phyloP scores from a whole-genome alignment of 2,329 filamentous ascomycete genomes.

The Bimuria novae-zelandiae region DNA sequence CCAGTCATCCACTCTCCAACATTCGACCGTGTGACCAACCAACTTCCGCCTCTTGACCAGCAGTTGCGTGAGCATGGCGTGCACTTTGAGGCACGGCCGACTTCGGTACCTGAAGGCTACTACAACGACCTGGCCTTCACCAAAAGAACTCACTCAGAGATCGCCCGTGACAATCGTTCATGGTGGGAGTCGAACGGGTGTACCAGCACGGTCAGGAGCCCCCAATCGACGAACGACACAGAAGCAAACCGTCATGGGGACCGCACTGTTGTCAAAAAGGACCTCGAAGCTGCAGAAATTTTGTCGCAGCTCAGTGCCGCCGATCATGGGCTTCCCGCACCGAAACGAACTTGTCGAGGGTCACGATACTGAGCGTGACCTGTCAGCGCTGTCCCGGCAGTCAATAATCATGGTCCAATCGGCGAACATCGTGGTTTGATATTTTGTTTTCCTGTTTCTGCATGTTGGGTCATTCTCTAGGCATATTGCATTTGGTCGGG shows the following conservation, averaged over 20 bases:
- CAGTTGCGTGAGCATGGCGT: background rate
- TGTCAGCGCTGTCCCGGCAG: background rate
- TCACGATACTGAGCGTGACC: conserved; percentile 21
- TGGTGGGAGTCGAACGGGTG: conserved; percentile 8
- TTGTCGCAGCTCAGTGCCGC: conserved; percentile 38
- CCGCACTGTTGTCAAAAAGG: conserved; percentile 18
- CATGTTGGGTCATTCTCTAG: conserved; percentile 20
- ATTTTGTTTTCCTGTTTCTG: background rate
- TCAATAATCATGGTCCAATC: background rate
- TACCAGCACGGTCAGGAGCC: background rate
- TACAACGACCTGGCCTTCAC: conserved; percentile 17
- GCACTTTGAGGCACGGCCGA: conserved; percentile 11
- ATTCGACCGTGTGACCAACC: background rate
- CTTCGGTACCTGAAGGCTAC: conserved; percentile 18
- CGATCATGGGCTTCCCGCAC: conserved; percentile 26
- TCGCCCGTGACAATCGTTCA: conserved; percentile 13
- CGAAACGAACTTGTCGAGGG: conserved; percentile 39
- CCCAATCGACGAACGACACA: background rate
- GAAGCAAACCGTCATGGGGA: conserved; percentile 9
- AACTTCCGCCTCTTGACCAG: conserved; percentile 6
- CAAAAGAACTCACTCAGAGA: conserved; percentile 38
- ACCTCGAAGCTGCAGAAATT: conserved; percentile 44
- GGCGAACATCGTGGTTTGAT: background rate
- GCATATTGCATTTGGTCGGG: conserved; percentile 9
- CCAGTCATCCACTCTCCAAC: conserved; percentile 15